phyloP scores from a whole-genome alignment of 2,329 filamentous ascomycete species.

The Fusarium illudens region DNA sequence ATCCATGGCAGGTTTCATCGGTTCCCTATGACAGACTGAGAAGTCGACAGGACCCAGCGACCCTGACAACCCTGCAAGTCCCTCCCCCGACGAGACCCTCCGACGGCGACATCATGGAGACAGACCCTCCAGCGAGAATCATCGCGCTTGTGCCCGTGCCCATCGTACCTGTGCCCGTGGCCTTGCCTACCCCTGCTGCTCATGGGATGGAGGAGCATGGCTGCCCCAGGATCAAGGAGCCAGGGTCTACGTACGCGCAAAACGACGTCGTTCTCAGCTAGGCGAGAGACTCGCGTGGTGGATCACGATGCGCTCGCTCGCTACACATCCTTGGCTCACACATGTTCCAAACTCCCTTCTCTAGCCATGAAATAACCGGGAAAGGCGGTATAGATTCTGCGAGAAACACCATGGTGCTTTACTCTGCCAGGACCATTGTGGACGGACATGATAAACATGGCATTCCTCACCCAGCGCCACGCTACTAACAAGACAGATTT shows the following conservation, averaged over 20 bases:
- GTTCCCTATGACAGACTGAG: conserved; percentile 3
- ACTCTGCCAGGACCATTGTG: not conserved
- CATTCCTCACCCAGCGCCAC: not conserved
- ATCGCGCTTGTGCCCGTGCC: conserved; percentile 3
- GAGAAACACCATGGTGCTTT: not conserved
- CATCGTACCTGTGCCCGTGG: not conserved
- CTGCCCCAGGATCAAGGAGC: conserved; percentile 19
- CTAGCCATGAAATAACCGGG: not conserved
- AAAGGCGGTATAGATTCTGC: not conserved
- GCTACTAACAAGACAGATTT: not conserved
- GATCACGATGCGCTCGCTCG: conserved; percentile 4
- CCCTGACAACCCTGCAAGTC: conserved; percentile 13
- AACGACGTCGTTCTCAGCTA: not conserved
- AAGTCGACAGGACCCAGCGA: conserved; percentile 11
- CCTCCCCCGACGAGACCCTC: conserved; percentile 4
- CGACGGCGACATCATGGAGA: conserved; percentile 17
- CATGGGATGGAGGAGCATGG: conserved; percentile 18
- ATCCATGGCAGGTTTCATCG: not conserved
- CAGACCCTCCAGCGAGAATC: conserved; percentile 6
- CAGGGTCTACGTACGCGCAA: conserved; percentile 1
- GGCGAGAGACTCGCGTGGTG: not conserved
- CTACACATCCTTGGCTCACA: not conserved
- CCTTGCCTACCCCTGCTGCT: conserved; percentile 9
- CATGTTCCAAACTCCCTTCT: not conserved
- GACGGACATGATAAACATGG: not conserved